Base-by-base conservation (phyloP, 257 asterid species). In the Apocynum venetum region DNA sequence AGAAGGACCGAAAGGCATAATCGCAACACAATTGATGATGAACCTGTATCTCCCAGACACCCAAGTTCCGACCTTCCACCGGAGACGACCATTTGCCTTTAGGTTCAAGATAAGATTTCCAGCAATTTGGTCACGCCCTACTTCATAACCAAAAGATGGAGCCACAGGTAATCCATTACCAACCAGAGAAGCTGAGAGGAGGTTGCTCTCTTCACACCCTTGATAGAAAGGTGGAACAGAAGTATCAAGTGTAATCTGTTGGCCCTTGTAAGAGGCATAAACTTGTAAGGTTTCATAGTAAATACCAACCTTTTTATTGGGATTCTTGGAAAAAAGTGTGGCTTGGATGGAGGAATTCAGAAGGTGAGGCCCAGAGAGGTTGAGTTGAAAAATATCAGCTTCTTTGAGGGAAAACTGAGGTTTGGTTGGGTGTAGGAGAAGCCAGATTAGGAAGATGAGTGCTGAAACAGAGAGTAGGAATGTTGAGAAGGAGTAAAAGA, bases 41-140 rank as follows among this genome's bases (percentile, higher is more conserved):
- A 93, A 91, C 81, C 97, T 84, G 19, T 96, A 89, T 87, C 91
- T 91, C 10, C 99, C 95, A 0, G 99, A 93, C 79, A 91, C 96
- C 96, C 97, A 96, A 67, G 86, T 89, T 19, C 97, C 97, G n/a
- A 96, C 95, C 83, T 89, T 96, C 99, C 98, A 93, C 63, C 97
- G 83, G 0, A 96, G 87, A 60, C 87, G 81, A 11, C 99, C 98
- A 61, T 83, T 81, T 0, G 71, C 96, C 76, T 91, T 92, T 46
- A 93, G 77, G 56, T 56, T 81, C 63, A 96, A 14, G 0, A 77
- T 77, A 80, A 96, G 44, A 75, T 75, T 86, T 31, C 99, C 98
- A 3, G 52, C 78, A 14, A 65, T 82, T 47, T 84, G 91, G 76
- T 93, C 98, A 0, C 89, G 83, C 51, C 80, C 88, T 8, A 96